phyloP scores from a whole-genome alignment of 352 stramenopile species.

The Phytophthora fragariaefolia region DNA sequence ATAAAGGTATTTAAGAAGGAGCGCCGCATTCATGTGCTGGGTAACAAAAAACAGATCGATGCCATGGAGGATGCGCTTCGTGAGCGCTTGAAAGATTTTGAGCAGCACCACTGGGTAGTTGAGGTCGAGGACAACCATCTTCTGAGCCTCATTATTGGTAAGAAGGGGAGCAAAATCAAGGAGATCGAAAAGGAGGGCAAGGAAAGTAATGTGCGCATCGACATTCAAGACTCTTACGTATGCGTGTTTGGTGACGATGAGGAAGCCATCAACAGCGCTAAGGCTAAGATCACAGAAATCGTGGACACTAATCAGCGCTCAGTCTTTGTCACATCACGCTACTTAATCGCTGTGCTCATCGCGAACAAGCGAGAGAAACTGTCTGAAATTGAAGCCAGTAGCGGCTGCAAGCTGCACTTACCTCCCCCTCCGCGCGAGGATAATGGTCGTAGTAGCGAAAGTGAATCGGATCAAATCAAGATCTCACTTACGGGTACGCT shows the following conservation, averaged over 20 bases:
- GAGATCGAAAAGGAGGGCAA: slow-evolving; percentile 66
- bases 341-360: slow-evolving; percentile 69
- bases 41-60: slow-evolving; percentile 71
- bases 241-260: slow-evolving; percentile 69
- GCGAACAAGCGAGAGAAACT: slow-evolving; percentile 81
- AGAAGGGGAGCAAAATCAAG: slow-evolving; percentile 84
- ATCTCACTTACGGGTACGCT: slow-evolving; percentile 69
- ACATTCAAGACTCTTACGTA: slow-evolving; percentile 71
- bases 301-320: slow-evolving; percentile 78
- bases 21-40: slow-evolving; percentile 62
- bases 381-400: slow-evolving; percentile 66
- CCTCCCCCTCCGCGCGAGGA: slow-evolving; percentile 39
- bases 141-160: slow-evolving; percentile 83
- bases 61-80: slow-evolving; percentile 69
- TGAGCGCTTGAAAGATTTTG: slow-evolving; percentile 61
- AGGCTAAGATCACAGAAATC: slow-evolving; percentile 66
- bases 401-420: slow-evolving; percentile 65
- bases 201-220: slow-evolving; percentile 57
- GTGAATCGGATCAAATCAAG: slow-evolving; percentile 58
- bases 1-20: slow-evolving; percentile 80
- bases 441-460: slow-evolving; percentile 30
- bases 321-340: slow-evolving; percentile 64
- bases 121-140: slow-evolving; percentile 65
- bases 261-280: slow-evolving; percentile 54
- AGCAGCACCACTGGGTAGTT: slow-evolving; percentile 62